phyloP scores from a whole-genome alignment of 2,329 filamentous ascomycete genomes.

The Xylariales sp. region DNA sequence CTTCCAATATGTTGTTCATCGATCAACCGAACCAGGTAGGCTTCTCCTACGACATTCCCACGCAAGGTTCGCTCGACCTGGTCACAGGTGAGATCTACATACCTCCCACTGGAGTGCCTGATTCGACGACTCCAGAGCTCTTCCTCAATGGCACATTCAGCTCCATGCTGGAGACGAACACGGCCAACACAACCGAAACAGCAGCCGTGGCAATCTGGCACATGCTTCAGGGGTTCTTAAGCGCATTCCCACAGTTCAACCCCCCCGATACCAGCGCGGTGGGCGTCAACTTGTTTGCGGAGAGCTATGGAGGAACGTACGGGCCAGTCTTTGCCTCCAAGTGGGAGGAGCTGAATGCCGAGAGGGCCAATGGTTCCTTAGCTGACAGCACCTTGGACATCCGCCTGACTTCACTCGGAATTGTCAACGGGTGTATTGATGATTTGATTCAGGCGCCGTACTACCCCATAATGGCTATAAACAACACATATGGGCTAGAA shows the following conservation, averaged over 20 bases:
- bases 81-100: constrained; percentile 33
- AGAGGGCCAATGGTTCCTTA: constrained; percentile 44
- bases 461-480: constrained; percentile 52
- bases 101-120: constrained; percentile 22
- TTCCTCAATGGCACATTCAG: constrained; percentile 44
- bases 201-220: constrained; percentile 62
- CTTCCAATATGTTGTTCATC: constrained; percentile 43
- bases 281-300: constrained; percentile 62
- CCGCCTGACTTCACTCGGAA: constrained; percentile 59
- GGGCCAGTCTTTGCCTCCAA: constrained; percentile 58
- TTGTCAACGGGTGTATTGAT: constrained; percentile 70
- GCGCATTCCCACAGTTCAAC: constrained; percentile 53
- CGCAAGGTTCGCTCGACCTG: constrained; percentile 51
- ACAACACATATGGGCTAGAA: constrained; percentile 63
- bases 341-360: constrained; percentile 58
- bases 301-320: constrained; percentile 69
- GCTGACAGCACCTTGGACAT: constrained; percentile 43
- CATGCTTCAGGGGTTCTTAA: constrained; percentile 58
- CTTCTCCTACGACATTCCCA: constrained; percentile 57
- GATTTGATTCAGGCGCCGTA: constrained; percentile 54
- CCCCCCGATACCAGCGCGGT: constrained; percentile 37
- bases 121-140: constrained; percentile 18
- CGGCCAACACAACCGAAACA: constrained; percentile 51
- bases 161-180: constrained; percentile 42
- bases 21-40: constrained; percentile 64